These are phyloP conservation scores for Suillus hirtellus DNA, from an alignment of 768 basidiomycete genomes.

Conservation along the genomic window DNA sequence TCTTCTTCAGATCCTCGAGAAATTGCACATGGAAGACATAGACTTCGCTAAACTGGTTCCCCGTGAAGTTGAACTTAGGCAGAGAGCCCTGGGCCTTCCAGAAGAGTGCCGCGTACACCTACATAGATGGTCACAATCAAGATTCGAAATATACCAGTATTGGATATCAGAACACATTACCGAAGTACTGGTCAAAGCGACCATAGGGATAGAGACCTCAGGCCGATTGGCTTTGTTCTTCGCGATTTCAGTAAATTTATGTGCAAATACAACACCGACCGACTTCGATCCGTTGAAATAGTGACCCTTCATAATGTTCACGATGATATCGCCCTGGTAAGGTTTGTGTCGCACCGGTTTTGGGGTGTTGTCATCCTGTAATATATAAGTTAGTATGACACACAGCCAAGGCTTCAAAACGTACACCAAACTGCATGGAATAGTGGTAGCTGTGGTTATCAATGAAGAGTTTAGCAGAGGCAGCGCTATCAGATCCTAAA, in stretches of 20 bases:
- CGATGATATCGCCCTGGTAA: background rate
- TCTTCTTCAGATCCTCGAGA: background rate
- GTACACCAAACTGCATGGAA: background rate
- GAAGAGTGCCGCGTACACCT: background rate
- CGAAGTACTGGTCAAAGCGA: background rate
- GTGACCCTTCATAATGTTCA: background rate
- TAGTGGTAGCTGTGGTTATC: background rate
- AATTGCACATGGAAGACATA: background rate
- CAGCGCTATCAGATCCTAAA: background rate
- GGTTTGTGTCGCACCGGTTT: background rate
- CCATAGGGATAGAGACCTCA: background rate
- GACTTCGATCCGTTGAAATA: background rate
- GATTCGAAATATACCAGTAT: background rate
- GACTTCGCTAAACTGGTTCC: background rate
- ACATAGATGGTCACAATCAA: no score
- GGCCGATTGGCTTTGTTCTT: background rate
- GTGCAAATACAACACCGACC: background rate
- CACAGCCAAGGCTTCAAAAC: background rate
- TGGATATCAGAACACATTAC: background rate
- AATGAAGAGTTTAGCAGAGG: background rate
- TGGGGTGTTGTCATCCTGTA: background rate
- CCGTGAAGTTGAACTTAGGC: background rate
- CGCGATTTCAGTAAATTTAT: background rate
- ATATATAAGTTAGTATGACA: background rate
- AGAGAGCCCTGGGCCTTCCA: background rate